Percentiles rank a stretch among this genome's conserved stretches.
These are phyloP conservation scores for Sporisorium reilianum DNA, from an alignment of 1,284 basidiomycete species.

Conservation along the genomic window DNA sequence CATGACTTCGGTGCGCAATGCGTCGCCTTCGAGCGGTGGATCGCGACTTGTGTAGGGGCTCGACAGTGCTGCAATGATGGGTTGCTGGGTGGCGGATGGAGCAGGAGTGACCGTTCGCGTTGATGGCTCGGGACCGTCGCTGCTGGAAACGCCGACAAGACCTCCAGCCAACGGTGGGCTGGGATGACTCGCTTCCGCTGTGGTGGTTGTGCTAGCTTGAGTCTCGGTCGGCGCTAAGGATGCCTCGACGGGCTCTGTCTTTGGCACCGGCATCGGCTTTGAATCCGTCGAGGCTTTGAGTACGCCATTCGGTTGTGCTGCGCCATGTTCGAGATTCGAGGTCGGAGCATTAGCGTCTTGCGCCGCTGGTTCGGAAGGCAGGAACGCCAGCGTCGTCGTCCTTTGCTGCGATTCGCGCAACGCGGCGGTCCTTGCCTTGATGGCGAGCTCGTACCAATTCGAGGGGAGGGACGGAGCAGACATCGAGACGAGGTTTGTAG, in stretches of 20 bases:
- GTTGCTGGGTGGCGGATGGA: neutral
- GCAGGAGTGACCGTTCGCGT: neutral
- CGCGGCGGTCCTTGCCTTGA: constrained; percentile 22
- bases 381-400: constrained; percentile 13
- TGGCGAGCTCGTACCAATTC: constrained; percentile 42
- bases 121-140: constrained; percentile 1
- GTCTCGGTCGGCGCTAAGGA: neutral
- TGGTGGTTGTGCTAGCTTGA: neutral
- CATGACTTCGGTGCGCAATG: constrained; percentile 49
- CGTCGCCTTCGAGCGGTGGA: constrained; percentile 11
- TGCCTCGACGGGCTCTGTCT: constrained; percentile 10
- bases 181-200: neutral
- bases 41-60: neutral
- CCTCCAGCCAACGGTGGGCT: constrained; percentile 14
- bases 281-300: neutral
- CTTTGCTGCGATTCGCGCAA: constrained; percentile 39
- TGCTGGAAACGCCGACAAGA: constrained; percentile 13
- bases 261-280: constrained; percentile 4
- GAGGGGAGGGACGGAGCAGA: constrained; percentile 20
- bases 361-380: constrained; percentile 4
- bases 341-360: neutral
- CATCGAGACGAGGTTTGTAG: constrained; percentile 31
- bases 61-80: constrained; percentile 17
- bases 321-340: neutral
- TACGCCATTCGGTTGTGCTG: neutral